Evolutionary conservation across 257 asterid species (phyloP).

Genomic region (Forsythia suspensa): DNA sequence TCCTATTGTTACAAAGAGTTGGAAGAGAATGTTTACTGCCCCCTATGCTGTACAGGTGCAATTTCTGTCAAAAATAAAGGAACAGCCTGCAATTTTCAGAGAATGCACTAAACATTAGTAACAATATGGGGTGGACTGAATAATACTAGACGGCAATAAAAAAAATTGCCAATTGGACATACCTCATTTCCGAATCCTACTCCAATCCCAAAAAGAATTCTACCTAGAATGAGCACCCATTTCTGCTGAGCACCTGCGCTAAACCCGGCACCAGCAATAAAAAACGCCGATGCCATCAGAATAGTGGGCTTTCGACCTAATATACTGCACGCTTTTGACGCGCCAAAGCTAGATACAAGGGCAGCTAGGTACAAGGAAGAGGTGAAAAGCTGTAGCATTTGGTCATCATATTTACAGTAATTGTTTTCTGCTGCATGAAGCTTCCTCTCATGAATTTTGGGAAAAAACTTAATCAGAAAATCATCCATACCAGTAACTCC

Average conservation of each 20-base stretch:
- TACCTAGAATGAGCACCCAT: constrained; percentile 86
- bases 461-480: constrained; percentile 73
- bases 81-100: neutral
- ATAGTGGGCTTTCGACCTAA: constrained; percentile 63
- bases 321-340: neutral
- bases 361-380: constrained; percentile 87
- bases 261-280: constrained; percentile 54
- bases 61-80: neutral
- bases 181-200: constrained; percentile 97
- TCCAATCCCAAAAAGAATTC: constrained; percentile 81
- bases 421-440: constrained; percentile 38
- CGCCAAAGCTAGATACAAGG: constrained; percentile 47
- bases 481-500: constrained; percentile 75
- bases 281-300: constrained; percentile 76
- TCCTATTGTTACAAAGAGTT: neutral
- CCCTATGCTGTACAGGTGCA: neutral
- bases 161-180: neutral
- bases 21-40: neutral
- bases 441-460: constrained; percentile 47
- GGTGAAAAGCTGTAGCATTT: constrained; percentile 80
- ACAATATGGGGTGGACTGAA: neutral
- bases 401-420: constrained; percentile 88
- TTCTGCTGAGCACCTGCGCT: constrained; percentile 70
- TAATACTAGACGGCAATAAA: neutral
- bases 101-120: neutral